phyloP scores from a whole-genome alignment of 2,329 filamentous ascomycete species.

The Diplodia corticola region DNA sequence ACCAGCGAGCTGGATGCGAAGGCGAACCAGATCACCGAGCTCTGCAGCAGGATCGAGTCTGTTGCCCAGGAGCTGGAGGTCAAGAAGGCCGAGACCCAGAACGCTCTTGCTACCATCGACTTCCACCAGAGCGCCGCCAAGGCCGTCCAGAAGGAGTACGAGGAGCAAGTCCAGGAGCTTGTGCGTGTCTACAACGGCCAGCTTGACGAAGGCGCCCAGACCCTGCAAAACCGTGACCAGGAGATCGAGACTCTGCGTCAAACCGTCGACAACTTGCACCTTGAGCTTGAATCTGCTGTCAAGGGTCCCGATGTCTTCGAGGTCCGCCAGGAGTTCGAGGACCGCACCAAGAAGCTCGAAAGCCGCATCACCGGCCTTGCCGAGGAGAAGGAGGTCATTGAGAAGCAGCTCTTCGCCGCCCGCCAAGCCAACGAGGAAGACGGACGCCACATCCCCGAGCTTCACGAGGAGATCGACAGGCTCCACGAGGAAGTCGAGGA shows the following conservation, averaged over 20 bases:
- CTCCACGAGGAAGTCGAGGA: slow-evolving; percentile 22
- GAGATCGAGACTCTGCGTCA: slow-evolving; percentile 16
- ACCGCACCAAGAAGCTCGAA: slow-evolving; percentile 14
- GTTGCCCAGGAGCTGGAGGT: slow-evolving; percentile 18
- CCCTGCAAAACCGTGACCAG: slow-evolving; percentile 7
- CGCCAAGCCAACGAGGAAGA: slow-evolving; percentile 20
- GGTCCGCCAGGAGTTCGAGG: slow-evolving; percentile 22
- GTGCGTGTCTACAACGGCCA: slow-evolving; percentile 22
- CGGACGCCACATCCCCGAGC: slow-evolving; percentile 9
- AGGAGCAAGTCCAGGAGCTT: slow-evolving; percentile 21
- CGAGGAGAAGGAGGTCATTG: slow-evolving; percentile 21
- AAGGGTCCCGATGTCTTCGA: slow-evolving; percentile 19
- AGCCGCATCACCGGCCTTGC: slow-evolving; percentile 15
- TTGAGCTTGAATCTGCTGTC: slow-evolving; percentile 13
- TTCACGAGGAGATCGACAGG: slow-evolving; percentile 17
- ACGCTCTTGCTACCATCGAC: slow-evolving; percentile 13
- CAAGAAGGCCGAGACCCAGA: slow-evolving; percentile 13
- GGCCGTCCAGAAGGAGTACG: slow-evolving; percentile 16
- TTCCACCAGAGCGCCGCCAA: slow-evolving; percentile 17
- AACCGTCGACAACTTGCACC: slow-evolving; percentile 14
- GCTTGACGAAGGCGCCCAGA: slow-evolving; percentile 18
- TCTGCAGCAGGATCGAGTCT: slow-evolving; percentile 3
- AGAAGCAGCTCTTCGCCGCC: slow-evolving; percentile 21
- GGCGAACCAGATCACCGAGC: slow-evolving; percentile 17
- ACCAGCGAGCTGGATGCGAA: slow-evolving; percentile 11